Evolutionary conservation across 192 early-diverging fungal genomes (phyloP).

Genomic region (Backusella parvicylindrica): DNA sequence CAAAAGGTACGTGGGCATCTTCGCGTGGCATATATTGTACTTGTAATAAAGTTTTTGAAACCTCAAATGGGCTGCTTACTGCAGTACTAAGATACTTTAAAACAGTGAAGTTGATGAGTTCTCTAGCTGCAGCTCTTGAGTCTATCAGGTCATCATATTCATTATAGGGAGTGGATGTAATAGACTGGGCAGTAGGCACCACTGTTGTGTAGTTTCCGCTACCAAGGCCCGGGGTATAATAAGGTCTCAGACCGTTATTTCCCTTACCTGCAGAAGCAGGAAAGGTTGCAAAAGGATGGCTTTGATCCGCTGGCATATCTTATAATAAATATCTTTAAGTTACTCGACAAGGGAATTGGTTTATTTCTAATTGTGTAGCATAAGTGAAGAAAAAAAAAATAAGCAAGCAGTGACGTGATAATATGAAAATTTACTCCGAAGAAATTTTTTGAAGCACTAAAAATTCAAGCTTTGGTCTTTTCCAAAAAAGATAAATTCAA

Average conservation of each 20-base stretch:
- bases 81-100: slow-evolving; percentile 60
- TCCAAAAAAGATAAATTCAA: background rate
- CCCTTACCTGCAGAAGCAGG: slow-evolving; percentile 24
- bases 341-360: background rate
- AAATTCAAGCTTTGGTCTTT: background rate
- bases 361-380: slow-evolving; percentile 1
- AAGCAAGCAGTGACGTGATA: background rate
- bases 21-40: slow-evolving; percentile 69
- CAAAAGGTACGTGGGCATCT: slow-evolving; percentile 32
- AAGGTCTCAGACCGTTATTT: slow-evolving; percentile 26
- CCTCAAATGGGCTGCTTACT: slow-evolving; percentile 60
- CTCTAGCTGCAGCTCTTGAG: slow-evolving; percentile 47
- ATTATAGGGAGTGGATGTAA: background rate
- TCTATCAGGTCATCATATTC: slow-evolving; percentile 39
- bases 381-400: background rate
- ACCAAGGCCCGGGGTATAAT: slow-evolving; percentile 25
- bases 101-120: slow-evolving; percentile 60
- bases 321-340: background rate
- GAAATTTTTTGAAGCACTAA: background rate
- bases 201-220: slow-evolving; percentile 26
- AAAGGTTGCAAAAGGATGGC: slow-evolving; percentile 26
- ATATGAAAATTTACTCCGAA: background rate
- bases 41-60: slow-evolving; percentile 68
- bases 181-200: background rate
- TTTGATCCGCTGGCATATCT: slow-evolving; percentile 20